Evolutionary conservation across 1,139 yeast genomes (phyloP), one percentile per base, ranked within the genome.

Genomic region (Wickerhamomyces sp.): DNA sequence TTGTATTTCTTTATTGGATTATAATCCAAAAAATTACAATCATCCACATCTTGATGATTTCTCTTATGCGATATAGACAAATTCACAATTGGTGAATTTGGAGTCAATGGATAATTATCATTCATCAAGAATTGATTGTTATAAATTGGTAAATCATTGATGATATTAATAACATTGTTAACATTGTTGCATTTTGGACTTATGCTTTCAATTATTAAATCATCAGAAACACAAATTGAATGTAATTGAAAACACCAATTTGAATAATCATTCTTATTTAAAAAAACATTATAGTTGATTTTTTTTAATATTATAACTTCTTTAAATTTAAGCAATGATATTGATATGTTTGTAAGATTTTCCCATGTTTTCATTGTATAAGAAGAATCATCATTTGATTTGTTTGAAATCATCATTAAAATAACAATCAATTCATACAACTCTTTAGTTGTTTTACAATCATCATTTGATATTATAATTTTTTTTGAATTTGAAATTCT

Each of bases 301-400:
- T 45, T 47, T 46, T 53, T 56, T 14, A 58, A 40, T 3, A 57
- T 50, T 3, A 36, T 34, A 9, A 58, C 44, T 27, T 58, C 62
- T 11, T 44, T 47, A 5, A 37, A 43, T 29, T 51, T 55, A 8
- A 58, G 37, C n/a, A 27, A 9, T 3, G 48, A 32, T 4, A 47
- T 42, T 1, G 47, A 40, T 15, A 58, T 38, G 4, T 52, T 48
- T 6, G 69, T 55, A 10, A 62, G 43, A 43, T 54, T 55, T 15
- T 60, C 63, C 81, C 81, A 76, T 6, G 81, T 76, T 51, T 75
- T 75, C 51, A 75, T 63, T 1, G 80, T 75, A 51, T 75, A 76
- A 41, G 76, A 71, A 46, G 74, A 77, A 54, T 76, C 81, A 56
- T 76, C 78, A 47, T 63, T 67, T 14, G 72, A 63, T 57, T 76